These are phyloP conservation scores for Paxillus ammoniavirescens DNA, from an alignment of 768 basidiomycete species.

Conservation along the genomic window DNA sequence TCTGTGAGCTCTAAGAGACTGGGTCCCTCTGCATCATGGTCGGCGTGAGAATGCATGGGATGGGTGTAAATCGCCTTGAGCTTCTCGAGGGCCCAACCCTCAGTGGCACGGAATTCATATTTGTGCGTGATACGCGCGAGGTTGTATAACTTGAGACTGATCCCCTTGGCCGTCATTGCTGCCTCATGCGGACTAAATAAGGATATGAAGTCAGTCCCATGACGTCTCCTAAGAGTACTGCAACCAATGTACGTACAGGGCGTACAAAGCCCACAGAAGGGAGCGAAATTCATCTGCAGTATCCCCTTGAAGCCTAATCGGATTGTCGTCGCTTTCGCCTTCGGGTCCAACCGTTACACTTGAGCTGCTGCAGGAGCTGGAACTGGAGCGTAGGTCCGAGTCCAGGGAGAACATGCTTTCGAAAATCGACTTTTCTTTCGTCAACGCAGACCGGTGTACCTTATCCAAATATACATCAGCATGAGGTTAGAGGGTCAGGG, in stretches of 20 bases:
- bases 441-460: constrained; percentile 41
- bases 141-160: constrained; percentile 44
- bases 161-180: constrained; percentile 40
- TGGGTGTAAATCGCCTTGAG: constrained; percentile 39
- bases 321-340: constrained; percentile 49
- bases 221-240: neutral
- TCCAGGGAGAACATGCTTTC: constrained; percentile 47
- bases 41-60: constrained; percentile 26
- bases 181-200: constrained; percentile 41
- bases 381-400: constrained; percentile 30
- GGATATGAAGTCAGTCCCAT: neutral
- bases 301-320: constrained; percentile 47
- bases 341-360: constrained; percentile 37
- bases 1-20: constrained; percentile 50
- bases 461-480: constrained; percentile 23
- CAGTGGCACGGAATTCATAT: constrained; percentile 46
- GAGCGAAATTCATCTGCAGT: constrained; percentile 49
- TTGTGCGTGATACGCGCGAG: constrained; percentile 50
- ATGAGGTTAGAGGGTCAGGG: constrained; percentile 11
- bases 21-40: constrained; percentile 31
- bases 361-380: constrained; percentile 10
- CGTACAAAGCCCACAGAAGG: constrained; percentile 52
- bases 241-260: constrained; percentile 39
- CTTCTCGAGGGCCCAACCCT: constrained; percentile 43
- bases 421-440: constrained; percentile 46